Conservation (phyloP, 306 rosid genomes). For the Quercus cerris region DNA sequence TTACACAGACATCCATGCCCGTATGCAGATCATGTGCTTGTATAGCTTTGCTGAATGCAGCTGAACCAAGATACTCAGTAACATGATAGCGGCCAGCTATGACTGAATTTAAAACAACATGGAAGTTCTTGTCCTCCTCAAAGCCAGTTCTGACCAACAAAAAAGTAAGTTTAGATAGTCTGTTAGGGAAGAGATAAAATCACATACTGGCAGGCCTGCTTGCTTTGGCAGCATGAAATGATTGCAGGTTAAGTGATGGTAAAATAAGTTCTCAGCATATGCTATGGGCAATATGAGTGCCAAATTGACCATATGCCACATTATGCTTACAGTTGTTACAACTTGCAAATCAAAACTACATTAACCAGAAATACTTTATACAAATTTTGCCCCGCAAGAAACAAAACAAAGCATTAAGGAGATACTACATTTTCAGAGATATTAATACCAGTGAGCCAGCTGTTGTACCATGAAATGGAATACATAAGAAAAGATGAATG, state of each 20-base stretch:
- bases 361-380: neutral
- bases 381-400: neutral
- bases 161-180: slow-evolving; percentile 32
- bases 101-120: slow-evolving; percentile 89
- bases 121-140: slow-evolving; percentile 99
- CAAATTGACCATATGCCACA: neutral
- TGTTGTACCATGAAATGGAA: neutral
- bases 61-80: slow-evolving; percentile 97
- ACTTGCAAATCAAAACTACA: neutral
- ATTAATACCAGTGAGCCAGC: neutral
- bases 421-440: neutral
- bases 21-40: slow-evolving; percentile 98
- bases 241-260: neutral
- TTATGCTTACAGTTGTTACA: neutral
- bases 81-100: slow-evolving; percentile 98
- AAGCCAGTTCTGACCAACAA: slow-evolving; percentile 89
- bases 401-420: neutral
- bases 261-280: neutral
- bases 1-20: slow-evolving; percentile 96
- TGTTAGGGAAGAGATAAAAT: slow-evolving; percentile 11
- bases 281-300: neutral
- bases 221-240: slow-evolving; percentile 14
- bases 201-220: slow-evolving; percentile 1
- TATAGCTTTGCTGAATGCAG: slow-evolving; percentile 98
- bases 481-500: neutral